Percentiles rank a stretch among this genome's conserved stretches.
Conservation (phyloP, 148 eudicot species). For the Pharnaceum exiguum region DNA sequence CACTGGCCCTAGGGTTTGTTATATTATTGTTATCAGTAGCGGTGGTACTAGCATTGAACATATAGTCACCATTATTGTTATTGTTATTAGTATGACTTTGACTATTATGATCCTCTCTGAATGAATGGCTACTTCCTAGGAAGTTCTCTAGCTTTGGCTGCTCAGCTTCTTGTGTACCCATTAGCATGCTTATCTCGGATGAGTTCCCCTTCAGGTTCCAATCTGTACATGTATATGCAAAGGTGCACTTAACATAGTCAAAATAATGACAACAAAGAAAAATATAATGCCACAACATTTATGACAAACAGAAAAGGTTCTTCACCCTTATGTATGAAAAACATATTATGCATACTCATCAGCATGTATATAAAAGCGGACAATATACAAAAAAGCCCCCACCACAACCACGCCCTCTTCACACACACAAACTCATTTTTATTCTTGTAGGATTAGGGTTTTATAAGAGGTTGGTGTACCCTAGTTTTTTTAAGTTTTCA, state of each 20-base stretch:
- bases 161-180: constrained; percentile 39
- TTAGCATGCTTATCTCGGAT: constrained; percentile 38
- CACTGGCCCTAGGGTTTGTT: constrained; percentile 11
- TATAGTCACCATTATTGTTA: constrained; percentile 27
- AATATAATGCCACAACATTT: background rate
- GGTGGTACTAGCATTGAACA: constrained; percentile 20
- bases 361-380: too few species aligned
- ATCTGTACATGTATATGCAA: constrained; percentile 30
- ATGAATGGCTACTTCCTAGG: constrained; percentile 44
- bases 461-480: too few species aligned
- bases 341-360: too few species aligned
- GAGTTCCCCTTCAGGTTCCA: constrained; percentile 56
- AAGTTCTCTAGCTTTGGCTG: constrained; percentile 89
- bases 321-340: too few species aligned
- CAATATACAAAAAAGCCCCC: too few species aligned
- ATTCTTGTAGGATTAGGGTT: too few species aligned
- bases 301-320: too few species aligned
- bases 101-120: constrained; percentile 18
- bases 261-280: background rate
- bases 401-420: too few species aligned
- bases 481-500: too few species aligned
- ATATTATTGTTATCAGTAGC: background rate
- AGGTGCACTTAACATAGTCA: background rate
- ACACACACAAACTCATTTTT: too few species aligned
- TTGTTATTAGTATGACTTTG: constrained; percentile 7